Percentiles rank a stretch among this genome's conserved stretches.
phyloP scores from a whole-genome alignment of 2,329 filamentous ascomycete genomes.

The Trichophyton schoenleinii region DNA sequence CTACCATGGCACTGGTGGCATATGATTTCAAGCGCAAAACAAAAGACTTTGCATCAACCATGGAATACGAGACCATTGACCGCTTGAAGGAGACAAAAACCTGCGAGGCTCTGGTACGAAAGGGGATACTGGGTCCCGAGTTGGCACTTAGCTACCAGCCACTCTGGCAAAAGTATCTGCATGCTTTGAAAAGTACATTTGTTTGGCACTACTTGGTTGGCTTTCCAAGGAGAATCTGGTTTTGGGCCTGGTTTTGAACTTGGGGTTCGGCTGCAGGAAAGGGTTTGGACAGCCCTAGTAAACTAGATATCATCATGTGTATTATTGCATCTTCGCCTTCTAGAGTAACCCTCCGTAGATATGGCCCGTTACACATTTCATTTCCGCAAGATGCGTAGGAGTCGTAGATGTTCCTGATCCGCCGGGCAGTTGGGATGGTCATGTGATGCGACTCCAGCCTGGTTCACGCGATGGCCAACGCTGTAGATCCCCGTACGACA shows the following conservation, averaged over 20 bases:
- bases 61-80: conserved; percentile 11
- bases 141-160: conserved; percentile 8
- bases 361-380: too few relatives aligned
- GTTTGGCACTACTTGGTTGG: background rate
- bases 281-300: background rate
- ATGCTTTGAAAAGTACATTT: background rate
- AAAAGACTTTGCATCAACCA: conserved; percentile 8
- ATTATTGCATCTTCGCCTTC: too few relatives aligned
- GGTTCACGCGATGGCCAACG: too few relatives aligned
- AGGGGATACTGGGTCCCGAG: conserved; percentile 9
- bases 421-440: background rate
- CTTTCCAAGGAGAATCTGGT: background rate
- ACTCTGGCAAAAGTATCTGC: conserved; percentile 7
- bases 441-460: background rate
- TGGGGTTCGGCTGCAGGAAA: background rate
- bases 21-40: conserved; percentile 16
- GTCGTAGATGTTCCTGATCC: background rate
- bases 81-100: conserved; percentile 3
- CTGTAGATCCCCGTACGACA: too few relatives aligned
- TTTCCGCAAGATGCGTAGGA: background rate
- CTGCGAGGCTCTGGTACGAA: conserved; percentile 8
- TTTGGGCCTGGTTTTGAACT: background rate
- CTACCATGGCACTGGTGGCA: conserved; percentile 15
- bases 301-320: too few relatives aligned
- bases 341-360: too few relatives aligned